Conservation (phyloP, 1,139 yeast species). For the Geotrichum carabidarum region DNA sequence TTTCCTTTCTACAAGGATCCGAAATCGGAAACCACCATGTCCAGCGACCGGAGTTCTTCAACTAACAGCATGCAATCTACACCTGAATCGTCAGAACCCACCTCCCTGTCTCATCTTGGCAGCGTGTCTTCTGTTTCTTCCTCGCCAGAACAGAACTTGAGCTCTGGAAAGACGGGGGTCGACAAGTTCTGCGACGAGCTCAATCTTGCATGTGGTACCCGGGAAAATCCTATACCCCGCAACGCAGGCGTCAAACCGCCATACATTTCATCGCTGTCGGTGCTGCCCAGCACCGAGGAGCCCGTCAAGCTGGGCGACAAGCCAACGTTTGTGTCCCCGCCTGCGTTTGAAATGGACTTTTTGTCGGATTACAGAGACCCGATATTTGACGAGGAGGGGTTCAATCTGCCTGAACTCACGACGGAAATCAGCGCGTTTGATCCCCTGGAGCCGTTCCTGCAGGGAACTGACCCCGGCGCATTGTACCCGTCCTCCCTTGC, state of each 20-base stretch:
- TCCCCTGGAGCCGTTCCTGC: slow-evolving; percentile 11
- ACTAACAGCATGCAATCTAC: background rate
- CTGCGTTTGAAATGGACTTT: slow-evolving; percentile 33
- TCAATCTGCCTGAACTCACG: slow-evolving; percentile 7
- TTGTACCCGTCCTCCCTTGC: slow-evolving; percentile 45
- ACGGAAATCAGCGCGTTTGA: slow-evolving; percentile 16
- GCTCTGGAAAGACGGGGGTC: too few relatives aligned
- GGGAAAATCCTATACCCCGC: slow-evolving; percentile 52
- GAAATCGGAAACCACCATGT: background rate
- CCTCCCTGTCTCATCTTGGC: slow-evolving; percentile 1
- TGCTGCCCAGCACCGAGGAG: slow-evolving; percentile 22
- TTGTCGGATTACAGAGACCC: slow-evolving; percentile 37
- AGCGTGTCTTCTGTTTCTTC: slow-evolving; percentile 12
- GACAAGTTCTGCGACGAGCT: slow-evolving; percentile 60
- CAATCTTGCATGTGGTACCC: slow-evolving; percentile 78
- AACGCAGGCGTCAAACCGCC: background rate
- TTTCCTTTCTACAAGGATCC: slow-evolving; percentile 38
- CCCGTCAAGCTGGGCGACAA: slow-evolving; percentile 7
- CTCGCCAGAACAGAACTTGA: background rate
- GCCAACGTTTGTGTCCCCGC: slow-evolving; percentile 14
- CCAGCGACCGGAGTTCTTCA: background rate
- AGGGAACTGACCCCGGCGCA: background rate
- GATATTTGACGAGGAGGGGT: slow-evolving; percentile 27
- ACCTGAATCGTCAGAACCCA: background rate
- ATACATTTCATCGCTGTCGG: background rate